phyloP scores from a whole-genome alignment of 2,329 filamentous ascomycete genomes.

The Pochonia chlamydosporia region DNA sequence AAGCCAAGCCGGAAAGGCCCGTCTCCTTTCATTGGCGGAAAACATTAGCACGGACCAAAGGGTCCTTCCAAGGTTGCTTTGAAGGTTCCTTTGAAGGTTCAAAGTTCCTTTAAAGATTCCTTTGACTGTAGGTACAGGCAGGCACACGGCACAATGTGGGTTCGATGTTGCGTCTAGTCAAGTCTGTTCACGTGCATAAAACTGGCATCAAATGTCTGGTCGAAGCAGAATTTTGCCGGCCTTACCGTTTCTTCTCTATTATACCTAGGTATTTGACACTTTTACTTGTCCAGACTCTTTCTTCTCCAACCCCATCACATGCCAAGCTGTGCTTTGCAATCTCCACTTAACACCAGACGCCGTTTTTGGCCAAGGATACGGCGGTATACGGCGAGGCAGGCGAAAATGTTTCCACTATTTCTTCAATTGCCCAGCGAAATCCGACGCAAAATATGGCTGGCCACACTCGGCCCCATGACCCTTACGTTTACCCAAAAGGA shows the following conservation, averaged over 20 bases:
- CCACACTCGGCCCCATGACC: conserved; percentile 1
- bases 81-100: no score
- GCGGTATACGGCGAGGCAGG: neutral
- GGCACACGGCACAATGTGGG: no score
- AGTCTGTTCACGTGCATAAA: neutral
- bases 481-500: neutral
- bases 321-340: neutral
- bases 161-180: no score
- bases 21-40: conserved; percentile 1
- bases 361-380: neutral
- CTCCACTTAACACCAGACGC: neutral
- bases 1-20: neutral
- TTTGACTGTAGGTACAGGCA: no score
- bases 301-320: neutral
- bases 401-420: conserved; percentile 1
- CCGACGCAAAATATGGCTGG: conserved; percentile 2
- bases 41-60: neutral
- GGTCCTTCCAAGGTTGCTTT: no score
- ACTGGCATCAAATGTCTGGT: no score
- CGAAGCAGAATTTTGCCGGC: neutral
- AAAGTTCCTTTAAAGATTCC: no score
- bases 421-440: conserved; percentile 2
- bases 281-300: no score
- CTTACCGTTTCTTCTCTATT: neutral
- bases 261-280: no score